Base-by-base conservation (phyloP, 1,139 yeast genomes). In the Ogataea hybrid region DNA sequence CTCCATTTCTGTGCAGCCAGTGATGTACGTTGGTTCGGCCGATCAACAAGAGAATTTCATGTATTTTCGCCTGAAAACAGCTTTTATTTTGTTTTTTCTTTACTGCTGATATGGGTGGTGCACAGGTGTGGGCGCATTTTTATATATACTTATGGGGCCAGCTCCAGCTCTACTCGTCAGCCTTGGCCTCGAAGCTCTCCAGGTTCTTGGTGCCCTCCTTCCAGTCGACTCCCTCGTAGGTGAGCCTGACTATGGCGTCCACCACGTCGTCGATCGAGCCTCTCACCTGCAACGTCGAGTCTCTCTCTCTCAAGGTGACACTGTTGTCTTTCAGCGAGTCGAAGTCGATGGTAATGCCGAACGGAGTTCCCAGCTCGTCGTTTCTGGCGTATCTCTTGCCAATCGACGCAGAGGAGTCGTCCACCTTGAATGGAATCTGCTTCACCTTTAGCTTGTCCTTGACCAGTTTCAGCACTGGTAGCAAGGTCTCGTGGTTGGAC, bases 301-400 rank as follows among this genome's bases (percentile, higher is more conserved):
- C 99, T 74, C 99, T 88, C 69, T 94, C 98, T 77, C 99, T 88
- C 62, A 94, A 77, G 36, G 99, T 94, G 53, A 94, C 85, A 12
- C 97, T 83, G 41, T 81, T 80, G 62, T 94, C 97, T 65, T 85
- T 81, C 50, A 85, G 79, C 41, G 96, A 84, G 53, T 94, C 97
- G 67, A 94, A 94, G 69, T 94, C 99, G 58, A 94, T 85, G 53
- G 99, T 94, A 66, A 94, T 80, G 68, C 99, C 99, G 62, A 92
- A 94, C 56, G 99, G 98, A 46, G 98, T 94, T 68, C 99, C 99
- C 65, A 94, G 79, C 71, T 94, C 99, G 68, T 94, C 99, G 67
- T 94, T 94, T 74, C 99, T 87, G 49, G 98, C 90, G 62, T 94
- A 94, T 72, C 99, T 85, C 75, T 90, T 88, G 71, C 99, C 99